Evolutionary conservation across 768 basidiomycete genomes (phyloP).

Genomic region (Pisolithus albus): DNA sequence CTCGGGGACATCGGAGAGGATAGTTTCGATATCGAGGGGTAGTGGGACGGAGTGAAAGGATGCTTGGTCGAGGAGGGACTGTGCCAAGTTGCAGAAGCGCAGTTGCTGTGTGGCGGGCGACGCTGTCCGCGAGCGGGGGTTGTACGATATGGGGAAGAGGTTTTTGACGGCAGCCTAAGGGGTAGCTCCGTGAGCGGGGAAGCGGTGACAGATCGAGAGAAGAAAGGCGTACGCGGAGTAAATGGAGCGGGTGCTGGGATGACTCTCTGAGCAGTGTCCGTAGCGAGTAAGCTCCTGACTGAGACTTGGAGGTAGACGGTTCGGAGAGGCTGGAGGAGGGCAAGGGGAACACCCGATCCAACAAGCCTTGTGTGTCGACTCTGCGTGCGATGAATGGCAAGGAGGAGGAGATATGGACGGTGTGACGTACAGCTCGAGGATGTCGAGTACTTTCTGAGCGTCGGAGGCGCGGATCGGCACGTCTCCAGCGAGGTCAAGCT

Average conservation of each 20-base stretch:
- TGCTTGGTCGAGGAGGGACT: conserved; percentile 65
- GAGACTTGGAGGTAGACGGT: conserved; percentile 34
- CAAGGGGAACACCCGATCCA: conserved; percentile 72
- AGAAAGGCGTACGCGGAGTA: conserved; percentile 47
- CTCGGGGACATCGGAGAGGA: conserved; percentile 29
- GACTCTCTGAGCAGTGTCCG: conserved; percentile 52
- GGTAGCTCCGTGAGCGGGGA: conserved; percentile 4
- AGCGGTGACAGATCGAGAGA: conserved; percentile 6
- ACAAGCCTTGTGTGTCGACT: conserved; percentile 65
- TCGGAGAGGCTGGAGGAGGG: conserved; percentile 32
- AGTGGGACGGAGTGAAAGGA: conserved; percentile 43
- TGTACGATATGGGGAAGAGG: conserved; percentile 61
- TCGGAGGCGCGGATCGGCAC: conserved; percentile 38
- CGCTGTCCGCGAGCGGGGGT: conserved; percentile 57
- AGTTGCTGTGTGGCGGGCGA: conserved; percentile 62
- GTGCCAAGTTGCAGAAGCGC: conserved; percentile 68
- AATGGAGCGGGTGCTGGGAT: conserved; percentile 44
- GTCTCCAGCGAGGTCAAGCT: conserved; percentile 38
- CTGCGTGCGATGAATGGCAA: conserved; percentile 28
- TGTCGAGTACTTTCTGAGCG: conserved; percentile 51
- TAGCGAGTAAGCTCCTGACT: conserved; percentile 38
- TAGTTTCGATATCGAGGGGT: conserved; percentile 39
- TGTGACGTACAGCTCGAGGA: conserved; percentile 47
- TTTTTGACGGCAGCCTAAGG: conserved; percentile 55
- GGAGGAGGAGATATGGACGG: neutral